Evolutionary conservation across 2,329 filamentous ascomycete genomes (phyloP), one percentile per base, ranked within the genome.

Genomic region (Trichoderma asperellum): DNA sequence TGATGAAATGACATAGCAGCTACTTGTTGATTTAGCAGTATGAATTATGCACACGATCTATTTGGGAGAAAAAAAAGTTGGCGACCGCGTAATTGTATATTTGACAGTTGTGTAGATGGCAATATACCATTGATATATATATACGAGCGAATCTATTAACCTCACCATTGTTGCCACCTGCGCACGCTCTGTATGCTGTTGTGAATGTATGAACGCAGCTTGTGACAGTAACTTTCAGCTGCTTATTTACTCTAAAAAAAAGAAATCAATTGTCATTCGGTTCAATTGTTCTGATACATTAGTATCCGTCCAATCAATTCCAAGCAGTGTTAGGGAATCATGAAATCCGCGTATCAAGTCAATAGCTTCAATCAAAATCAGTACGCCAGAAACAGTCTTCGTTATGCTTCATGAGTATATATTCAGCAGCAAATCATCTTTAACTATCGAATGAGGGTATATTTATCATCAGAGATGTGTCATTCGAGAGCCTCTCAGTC

Each of bases 1-100:
- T 21, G 55, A 57, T 27, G 55, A 27, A 52, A 59, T 35, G 64
- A 67, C 24, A 57, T 67, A n/a, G 40, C 34, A 59, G n/a, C 40
- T 34, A 49, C 5, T 34, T 37, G 32, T 16, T 43, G 43, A n/a
- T 67, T 57, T 21, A 37, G 53, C 40, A 67, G 8, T 21, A 67
- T 52, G 64, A 67, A 7, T 52, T 49, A 40, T 16, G 40, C 32
- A 47, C 55, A 52, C 52, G 18, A 52, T 35, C 14, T 59, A 52
- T 37, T 52, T 49, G 64, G 55, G 7, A 43, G 18, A 21, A 55
- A 58, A 49, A 35, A 32, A 57, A 57, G 5, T 34, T 27, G 62
- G 40, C 53, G 34, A 27, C n/a, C 49, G 40, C 29, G 10, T 37
- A 18, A 16, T 35, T 55, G 35, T 53, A 55, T 55, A 53, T 64